These are phyloP conservation scores for Barbatosphaeria neglecta DNA, from an alignment of 495 filamentous ascomycete species.

Conservation along the genomic window DNA sequence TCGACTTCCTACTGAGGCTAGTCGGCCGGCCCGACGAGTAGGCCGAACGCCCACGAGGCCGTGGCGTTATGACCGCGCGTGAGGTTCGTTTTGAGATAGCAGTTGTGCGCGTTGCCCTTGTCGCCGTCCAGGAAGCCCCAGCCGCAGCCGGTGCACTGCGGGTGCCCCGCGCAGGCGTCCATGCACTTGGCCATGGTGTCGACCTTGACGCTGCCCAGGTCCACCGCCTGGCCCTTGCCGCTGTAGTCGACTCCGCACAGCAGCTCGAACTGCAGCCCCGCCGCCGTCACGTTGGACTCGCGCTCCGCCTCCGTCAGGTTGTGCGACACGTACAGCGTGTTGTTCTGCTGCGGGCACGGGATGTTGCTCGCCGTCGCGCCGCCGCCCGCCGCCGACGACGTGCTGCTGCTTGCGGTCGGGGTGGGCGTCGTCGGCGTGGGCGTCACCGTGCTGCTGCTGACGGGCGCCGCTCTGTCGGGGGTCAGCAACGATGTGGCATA, in stretches of 20 bases:
- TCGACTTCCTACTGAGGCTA: too few species aligned
- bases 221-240: constrained; percentile 15
- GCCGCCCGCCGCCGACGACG: not conserved
- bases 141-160: constrained; percentile 21
- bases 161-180: constrained; percentile 16
- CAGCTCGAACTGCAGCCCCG: constrained; percentile 9
- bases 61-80: constrained; percentile 34
- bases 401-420: not conserved
- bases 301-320: constrained; percentile 9
- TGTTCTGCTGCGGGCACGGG: constrained; percentile 18
- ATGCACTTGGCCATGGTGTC: constrained; percentile 18
- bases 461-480: not conserved
- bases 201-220: constrained; percentile 15
- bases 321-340: constrained; percentile 15
- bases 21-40: constrained; percentile 1
- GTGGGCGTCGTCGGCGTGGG: constrained; percentile 1
- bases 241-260: constrained; percentile 25
- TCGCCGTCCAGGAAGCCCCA: constrained; percentile 21
- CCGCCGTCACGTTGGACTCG: not conserved
- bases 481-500: too few species aligned
- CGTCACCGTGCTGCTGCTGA: not conserved
- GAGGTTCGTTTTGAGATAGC: constrained; percentile 45
- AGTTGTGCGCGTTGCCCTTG: constrained; percentile 18
- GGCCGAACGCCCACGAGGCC: constrained; percentile 30
- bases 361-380: not conserved